Percentiles rank a stretch among this genome's conserved stretches.
Evolutionary conservation across 2,329 filamentous ascomycete species (phyloP).

Genomic region (Lithohypha guttulata): DNA sequence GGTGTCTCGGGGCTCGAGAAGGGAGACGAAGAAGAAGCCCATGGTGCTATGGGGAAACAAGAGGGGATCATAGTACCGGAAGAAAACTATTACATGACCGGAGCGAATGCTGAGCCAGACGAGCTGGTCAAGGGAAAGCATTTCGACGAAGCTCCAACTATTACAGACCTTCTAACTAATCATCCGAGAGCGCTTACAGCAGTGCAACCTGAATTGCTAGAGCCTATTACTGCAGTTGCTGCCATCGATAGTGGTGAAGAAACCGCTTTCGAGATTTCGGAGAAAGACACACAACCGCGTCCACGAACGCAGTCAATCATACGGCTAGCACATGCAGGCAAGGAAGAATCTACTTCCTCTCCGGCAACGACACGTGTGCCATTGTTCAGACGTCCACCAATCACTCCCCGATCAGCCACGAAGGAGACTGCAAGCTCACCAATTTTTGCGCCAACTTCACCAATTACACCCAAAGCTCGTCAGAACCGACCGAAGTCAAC

Average conservation of each 20-base stretch:
- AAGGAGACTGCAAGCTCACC: constrained; percentile 26
- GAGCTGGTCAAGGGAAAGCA: not conserved
- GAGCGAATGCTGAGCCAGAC: not conserved
- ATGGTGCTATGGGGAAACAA: not conserved
- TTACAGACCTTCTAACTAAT: not conserved
- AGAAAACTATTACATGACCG: not conserved
- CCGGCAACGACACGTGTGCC: constrained; percentile 42
- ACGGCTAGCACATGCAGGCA: not conserved
- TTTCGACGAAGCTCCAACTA: not conserved
- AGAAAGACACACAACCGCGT: not conserved
- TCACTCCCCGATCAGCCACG: constrained; percentile 32
- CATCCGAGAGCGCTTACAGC: constrained; percentile 1
- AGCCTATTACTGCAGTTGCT: not conserved
- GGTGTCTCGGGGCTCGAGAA: constrained; percentile 36
- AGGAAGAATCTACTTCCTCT: constrained; percentile 22
- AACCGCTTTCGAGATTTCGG: constrained; percentile 3
- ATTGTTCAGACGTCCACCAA: constrained; percentile 40
- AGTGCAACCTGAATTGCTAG: constrained; percentile 1
- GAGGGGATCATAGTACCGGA: constrained; percentile 5
- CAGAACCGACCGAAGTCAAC: constrained; percentile 39
- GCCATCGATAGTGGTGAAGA: constrained; percentile 8
- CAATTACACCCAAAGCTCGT: constrained; percentile 29
- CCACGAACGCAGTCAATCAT: constrained; percentile 6
- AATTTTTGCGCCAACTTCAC: constrained; percentile 30
- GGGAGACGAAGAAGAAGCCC: not conserved